Conservation (phyloP, 1,284 basidiomycete species). For the Termitomyces sp. region DNA sequence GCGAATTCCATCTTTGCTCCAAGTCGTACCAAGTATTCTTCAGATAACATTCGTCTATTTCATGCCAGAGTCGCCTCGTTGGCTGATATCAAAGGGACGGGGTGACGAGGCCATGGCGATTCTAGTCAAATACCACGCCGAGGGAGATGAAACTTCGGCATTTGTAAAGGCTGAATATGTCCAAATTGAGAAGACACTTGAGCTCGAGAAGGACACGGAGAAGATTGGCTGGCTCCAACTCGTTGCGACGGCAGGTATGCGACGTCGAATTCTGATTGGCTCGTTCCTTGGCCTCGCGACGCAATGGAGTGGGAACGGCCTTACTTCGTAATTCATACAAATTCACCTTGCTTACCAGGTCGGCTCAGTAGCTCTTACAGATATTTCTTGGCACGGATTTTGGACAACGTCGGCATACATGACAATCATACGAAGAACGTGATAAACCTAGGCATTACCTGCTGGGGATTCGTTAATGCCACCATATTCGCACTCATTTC, state of each 20-base stretch:
- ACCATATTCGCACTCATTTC: constrained; percentile 45
- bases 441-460: constrained; percentile 50
- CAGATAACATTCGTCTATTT: constrained; percentile 45
- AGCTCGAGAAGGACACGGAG: constrained; percentile 39
- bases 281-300: constrained; percentile 44
- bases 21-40: constrained; percentile 43
- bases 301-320: constrained; percentile 52
- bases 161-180: constrained; percentile 51
- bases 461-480: constrained; percentile 52
- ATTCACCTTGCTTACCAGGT: background rate
- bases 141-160: constrained; percentile 40
- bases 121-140: constrained; percentile 47
- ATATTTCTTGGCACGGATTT: constrained; percentile 43
- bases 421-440: constrained; percentile 47
- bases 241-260: constrained; percentile 44
- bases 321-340: constrained; percentile 39
- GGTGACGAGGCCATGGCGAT: constrained; percentile 45
- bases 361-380: constrained; percentile 21
- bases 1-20: constrained; percentile 54
- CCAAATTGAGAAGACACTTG: constrained; percentile 50
- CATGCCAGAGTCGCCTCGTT: constrained; percentile 59
- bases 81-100: constrained; percentile 50
- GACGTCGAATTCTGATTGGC: constrained; percentile 40
- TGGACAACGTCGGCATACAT: constrained; percentile 43
- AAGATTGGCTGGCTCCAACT: constrained; percentile 41